Conservation (phyloP, 2,329 filamentous ascomycete species). For the Aspergillus sclerotialis region DNA sequence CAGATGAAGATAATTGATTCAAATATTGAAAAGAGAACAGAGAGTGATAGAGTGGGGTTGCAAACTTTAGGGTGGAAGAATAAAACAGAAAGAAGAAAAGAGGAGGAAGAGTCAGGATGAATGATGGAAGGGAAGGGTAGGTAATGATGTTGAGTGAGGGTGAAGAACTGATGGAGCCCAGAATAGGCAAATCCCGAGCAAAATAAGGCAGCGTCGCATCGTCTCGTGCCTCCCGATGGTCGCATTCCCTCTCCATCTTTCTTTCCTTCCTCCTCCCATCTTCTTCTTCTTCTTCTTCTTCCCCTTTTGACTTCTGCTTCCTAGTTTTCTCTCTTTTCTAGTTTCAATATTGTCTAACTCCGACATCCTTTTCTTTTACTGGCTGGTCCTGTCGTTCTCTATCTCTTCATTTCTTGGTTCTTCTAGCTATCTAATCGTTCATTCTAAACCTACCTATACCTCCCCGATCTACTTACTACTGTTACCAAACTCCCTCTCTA, state of each 20-base stretch:
- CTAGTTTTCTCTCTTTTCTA: constrained; percentile 5
- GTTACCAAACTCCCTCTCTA: constrained; percentile 4
- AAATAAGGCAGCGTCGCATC: constrained; percentile 25
- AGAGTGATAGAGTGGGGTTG: not conserved
- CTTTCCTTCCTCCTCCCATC: constrained; percentile 4
- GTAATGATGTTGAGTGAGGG: not conserved
- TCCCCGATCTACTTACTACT: constrained; percentile 6
- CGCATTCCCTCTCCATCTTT: constrained; percentile 19
- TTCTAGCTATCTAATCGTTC: too few species aligned
- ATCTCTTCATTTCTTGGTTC: too few species aligned
- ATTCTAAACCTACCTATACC: too few species aligned
- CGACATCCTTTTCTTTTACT: constrained; percentile 5
- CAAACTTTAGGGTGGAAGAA: not conserved
- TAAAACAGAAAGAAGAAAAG: not conserved
- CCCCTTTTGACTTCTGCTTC: constrained; percentile 2
- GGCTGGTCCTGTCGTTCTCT: constrained; percentile 23
- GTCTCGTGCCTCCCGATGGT: constrained; percentile 27
- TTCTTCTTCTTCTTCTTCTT: constrained; percentile 2
- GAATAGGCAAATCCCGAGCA: not conserved
- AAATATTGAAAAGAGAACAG: not conserved
- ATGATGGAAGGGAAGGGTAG: not conserved
- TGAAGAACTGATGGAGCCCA: not conserved
- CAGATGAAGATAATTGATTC: too few species aligned
- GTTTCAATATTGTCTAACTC: constrained; percentile 3
- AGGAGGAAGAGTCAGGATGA: not conserved